These are phyloP conservation scores for Rhizopogon vesiculosus DNA, from an alignment of 768 basidiomycete genomes.

Conservation along the genomic window DNA sequence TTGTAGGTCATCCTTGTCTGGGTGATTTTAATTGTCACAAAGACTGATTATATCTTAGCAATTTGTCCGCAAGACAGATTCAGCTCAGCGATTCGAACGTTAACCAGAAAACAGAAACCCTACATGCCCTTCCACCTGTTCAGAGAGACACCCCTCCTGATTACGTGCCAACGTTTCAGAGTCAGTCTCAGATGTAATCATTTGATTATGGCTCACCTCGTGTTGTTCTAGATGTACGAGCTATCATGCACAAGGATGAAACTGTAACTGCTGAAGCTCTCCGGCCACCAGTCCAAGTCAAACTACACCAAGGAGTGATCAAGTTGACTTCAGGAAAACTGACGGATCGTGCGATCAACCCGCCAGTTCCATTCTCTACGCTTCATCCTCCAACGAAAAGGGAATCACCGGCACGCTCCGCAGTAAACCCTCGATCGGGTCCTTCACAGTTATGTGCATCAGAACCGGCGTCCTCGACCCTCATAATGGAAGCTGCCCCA, in stretches of 20 bases:
- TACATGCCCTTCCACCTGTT: background rate
- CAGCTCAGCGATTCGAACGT: background rate
- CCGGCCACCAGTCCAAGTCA: background rate
- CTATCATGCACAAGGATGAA: background rate
- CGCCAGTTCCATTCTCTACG: background rate
- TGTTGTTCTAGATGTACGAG: background rate
- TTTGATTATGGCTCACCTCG: background rate
- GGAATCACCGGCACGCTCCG: background rate
- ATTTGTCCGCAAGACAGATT: background rate
- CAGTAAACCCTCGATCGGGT: background rate
- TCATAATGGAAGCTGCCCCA: background rate
- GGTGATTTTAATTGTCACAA: background rate
- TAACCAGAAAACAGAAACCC: background rate
- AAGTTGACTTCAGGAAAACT: background rate
- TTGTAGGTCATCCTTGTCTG: conserved; percentile 37
- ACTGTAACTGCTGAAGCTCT: background rate
- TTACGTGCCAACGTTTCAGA: conserved; percentile 4
- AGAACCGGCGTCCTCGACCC: too few relatives aligned
- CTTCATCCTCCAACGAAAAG: background rate
- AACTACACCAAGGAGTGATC: background rate
- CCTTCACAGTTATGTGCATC: background rate
- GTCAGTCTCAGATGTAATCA: background rate
- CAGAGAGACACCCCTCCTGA: background rate
- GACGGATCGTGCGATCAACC: background rate
- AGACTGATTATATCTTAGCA: background rate